These are phyloP conservation scores for Nasturtium officinale DNA, from an alignment of 345 rosid species.

Conservation along the genomic window DNA sequence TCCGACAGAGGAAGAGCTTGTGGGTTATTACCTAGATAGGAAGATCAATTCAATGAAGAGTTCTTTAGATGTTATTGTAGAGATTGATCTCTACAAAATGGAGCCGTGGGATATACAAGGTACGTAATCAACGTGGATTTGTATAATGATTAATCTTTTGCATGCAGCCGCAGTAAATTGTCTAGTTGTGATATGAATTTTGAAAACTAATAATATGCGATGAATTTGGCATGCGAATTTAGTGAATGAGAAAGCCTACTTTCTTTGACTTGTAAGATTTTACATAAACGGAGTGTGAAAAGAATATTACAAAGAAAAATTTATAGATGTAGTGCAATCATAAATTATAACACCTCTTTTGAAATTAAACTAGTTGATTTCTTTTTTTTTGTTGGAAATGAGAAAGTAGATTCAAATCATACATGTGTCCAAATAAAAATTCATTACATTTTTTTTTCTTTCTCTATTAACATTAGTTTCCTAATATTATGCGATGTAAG, in stretches of 20 bases:
- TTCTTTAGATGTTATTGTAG: conserved; percentile 79
- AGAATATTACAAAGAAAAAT: conserved; percentile 29
- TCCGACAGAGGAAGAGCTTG: conserved; percentile 98
- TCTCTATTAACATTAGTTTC: neutral
- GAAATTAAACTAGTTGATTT: conserved; percentile 12
- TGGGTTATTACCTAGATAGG: conserved; percentile 86
- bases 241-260: conserved; percentile 40
- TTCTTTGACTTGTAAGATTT: conserved; percentile 36
- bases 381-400: conserved; percentile 22
- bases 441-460: conserved; percentile 9
- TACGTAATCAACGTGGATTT: conserved; percentile 55
- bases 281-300: conserved; percentile 35
- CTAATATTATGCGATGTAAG: conserved; percentile 4
- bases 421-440: neutral
- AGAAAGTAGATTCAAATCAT: conserved; percentile 14
- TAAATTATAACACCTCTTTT: conserved; percentile 34
- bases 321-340: conserved; percentile 28
- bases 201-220: conserved; percentile 21
- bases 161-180: conserved; percentile 19
- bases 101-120: conserved; percentile 99
- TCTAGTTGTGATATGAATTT: conserved; percentile 14
- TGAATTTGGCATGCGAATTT: conserved; percentile 36
- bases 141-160: conserved; percentile 23
- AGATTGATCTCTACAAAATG: conserved; percentile 92
- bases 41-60: conserved; percentile 73